These are phyloP conservation scores for Xanthoceras sorbifolium DNA, from an alignment of 345 rosid genomes.

Conservation along the genomic window DNA sequence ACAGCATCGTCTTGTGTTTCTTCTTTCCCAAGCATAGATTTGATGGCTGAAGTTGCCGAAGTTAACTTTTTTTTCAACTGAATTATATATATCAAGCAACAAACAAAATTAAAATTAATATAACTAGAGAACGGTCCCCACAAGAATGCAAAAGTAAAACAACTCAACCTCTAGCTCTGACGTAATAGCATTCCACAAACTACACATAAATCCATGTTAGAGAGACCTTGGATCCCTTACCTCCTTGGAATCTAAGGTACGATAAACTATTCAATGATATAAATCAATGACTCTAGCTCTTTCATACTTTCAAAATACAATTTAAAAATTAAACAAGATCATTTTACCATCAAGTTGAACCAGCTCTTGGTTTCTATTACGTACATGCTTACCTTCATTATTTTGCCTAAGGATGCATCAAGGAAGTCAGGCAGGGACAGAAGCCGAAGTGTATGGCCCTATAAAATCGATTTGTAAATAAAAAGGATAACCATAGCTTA, in stretches of 20 bases:
- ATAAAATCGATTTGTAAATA: constrained; percentile 24
- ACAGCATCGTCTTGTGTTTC: constrained; percentile 52
- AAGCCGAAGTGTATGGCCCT: constrained; percentile 89
- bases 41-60: constrained; percentile 71
- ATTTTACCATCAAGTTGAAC: constrained; percentile 7
- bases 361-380: not conserved
- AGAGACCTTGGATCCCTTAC: not conserved
- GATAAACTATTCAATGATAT: not conserved
- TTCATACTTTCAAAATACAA: not conserved
- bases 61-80: constrained; percentile 73
- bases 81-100: constrained; percentile 10
- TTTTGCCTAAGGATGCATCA: constrained; percentile 75
- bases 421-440: constrained; percentile 83
- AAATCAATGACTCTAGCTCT: not conserved
- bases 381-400: constrained; percentile 63
- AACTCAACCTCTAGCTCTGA: constrained; percentile 11
- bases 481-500: constrained; percentile 1
- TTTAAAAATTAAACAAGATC: not conserved
- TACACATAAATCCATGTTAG: not conserved
- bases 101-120: constrained; percentile 2
- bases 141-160: constrained; percentile 2
- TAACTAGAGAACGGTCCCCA: not conserved
- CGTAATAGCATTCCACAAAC: not conserved
- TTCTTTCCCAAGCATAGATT: constrained; percentile 60
- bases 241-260: not conserved